phyloP scores from a whole-genome alignment of 2,329 filamentous ascomycete species.

The Sporothrix variecibatus region DNA sequence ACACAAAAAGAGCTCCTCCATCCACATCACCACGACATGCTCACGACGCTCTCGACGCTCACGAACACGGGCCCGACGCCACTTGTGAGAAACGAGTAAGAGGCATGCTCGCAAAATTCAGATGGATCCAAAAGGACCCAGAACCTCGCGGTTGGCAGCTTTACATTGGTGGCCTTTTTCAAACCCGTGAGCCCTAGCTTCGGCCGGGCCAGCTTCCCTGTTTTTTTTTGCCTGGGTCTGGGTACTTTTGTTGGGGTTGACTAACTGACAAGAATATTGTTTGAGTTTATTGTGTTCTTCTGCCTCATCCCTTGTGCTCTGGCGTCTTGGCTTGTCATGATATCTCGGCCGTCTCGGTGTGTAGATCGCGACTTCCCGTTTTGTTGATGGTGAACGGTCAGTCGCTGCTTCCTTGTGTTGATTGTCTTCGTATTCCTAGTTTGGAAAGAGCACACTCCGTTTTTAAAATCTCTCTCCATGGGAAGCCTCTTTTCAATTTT shows the following conservation, averaged over 20 bases:
- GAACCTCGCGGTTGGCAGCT: neutral
- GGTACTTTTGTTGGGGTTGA: neutral
- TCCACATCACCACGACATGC: neutral
- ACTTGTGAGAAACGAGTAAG: neutral
- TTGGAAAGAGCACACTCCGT: neutral
- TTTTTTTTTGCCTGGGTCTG: neutral
- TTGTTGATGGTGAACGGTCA: neutral
- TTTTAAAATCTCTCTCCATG: neutral
- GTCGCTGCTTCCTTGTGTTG: neutral
- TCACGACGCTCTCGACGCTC: neutral
- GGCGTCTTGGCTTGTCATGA: neutral
- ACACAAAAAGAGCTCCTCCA: neutral
- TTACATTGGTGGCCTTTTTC: conserved; percentile 19
- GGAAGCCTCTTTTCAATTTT: neutral
- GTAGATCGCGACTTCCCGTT: neutral
- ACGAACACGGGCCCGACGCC: neutral
- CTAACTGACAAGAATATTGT: neutral
- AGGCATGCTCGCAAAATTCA: neutral
- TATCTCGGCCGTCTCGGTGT: neutral
- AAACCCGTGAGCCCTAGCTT: neutral
- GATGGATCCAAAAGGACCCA: neutral
- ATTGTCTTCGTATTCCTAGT: neutral
- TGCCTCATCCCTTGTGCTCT: neutral
- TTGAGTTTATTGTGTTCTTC: neutral
- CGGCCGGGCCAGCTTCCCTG: neutral